Evolutionary conservation across 129 eudicot species (phyloP), one percentile per base, ranked within the genome.

Genomic region (Lactuca sativa): DNA sequence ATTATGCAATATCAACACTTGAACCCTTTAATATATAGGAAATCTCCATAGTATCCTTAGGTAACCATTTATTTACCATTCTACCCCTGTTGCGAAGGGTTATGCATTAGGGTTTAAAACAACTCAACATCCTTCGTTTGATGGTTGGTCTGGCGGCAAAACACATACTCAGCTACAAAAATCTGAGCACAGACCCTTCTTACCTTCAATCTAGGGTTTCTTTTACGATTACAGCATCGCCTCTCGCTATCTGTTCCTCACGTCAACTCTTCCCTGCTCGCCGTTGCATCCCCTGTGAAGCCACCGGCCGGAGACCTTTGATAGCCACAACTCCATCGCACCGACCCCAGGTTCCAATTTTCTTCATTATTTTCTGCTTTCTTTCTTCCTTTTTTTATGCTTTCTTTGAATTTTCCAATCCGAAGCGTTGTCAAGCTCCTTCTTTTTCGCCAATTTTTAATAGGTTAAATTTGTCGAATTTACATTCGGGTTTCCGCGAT

Each of bases 71-170:
- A 49, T 49, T 33, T 8, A 16, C 72, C 33, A 33, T 44, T 9
- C 44, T 51, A 15, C 13, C 48, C 14, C 15, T 5, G 3, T 21
- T 0, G 5, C 14, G 31, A 14, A 59, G 71, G 68, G 38, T 36
- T 36, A 36, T 21, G 33, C 14, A 12, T 66, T 66, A 67, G 72
- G 60, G 72, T 67, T 67, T 67, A 31, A 51, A 67, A n/a, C 72
- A 32, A 3, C 60, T 66, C 34, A 4, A 51, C 47, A n/a, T 49
- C 71, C 31, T 32, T 44, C 30, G 9, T 67, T 14, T 67, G 58
- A n/a, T 67, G 3, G 72, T 52, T 67, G 59, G 58, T 67, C 72
- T 67, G 72, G 59, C 72, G 72, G 72, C 72, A 67, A 66, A 66
- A 65, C 56, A 48, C 70, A 30, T 34, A 25, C 41, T 18, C 57